Base-by-base conservation (phyloP, 305 asterid species). In the Nicotiana rustica region DNA sequence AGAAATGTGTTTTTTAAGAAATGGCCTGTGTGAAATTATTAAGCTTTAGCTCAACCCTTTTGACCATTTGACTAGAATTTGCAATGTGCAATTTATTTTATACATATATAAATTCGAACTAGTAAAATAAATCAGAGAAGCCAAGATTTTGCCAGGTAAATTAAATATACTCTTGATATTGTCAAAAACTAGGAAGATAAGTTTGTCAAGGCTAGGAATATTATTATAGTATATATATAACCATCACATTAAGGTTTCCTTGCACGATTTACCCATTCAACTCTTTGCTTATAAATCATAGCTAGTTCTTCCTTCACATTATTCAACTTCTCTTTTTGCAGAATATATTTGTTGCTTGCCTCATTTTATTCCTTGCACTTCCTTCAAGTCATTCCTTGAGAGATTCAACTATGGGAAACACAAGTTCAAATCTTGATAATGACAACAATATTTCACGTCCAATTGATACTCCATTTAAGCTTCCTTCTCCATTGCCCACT, bases 401-500 rank as follows among this genome's bases (percentile, higher is more conserved):
- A 49, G 60, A 18, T 52, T 69, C 81, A 49, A 38, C 41, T 9
- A 90, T 89, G 97, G 91, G 89, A 71, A 85, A 85, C 29, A 55
- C 71, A 44, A 71, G 25, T 70, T 86, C 79, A 76, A 56, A 55
- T 9, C 52, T 84, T 77, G 92, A 91, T 86, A 73, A 61, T n/a
- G 66, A 21, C 62, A 76, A 12, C 21, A 71, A 61, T 29, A 79
- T 82, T 25, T 87, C 88, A 57, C 89, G 84, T 77, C 95, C 97
- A 0, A 87, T 92, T 73, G 91, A 92, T 73, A 85, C 89, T 41
- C 47, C 38, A 6, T 91, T 93, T 90, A 66, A 44, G 84, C 94
- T 93, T 81, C 97, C 99, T 81, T 89, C 95, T 80, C 87, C 93
- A 65, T 71, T 90, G 70, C 95, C 94, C 19, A 66, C 91, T 4